Conservation (phyloP, 306 rosid genomes). For the Sicyos edulis region DNA sequence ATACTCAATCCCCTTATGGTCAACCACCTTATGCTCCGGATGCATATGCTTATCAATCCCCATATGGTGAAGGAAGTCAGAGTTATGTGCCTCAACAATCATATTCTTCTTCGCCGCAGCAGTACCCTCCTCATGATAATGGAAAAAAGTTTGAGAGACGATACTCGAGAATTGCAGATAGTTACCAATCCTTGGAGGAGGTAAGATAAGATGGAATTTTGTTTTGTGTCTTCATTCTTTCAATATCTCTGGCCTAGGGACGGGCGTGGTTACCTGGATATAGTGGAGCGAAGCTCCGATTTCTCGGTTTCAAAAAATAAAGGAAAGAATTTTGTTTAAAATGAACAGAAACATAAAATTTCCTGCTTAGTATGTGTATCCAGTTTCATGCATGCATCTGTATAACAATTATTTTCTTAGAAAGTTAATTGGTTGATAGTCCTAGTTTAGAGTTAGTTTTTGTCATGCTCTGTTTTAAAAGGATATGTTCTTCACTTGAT, state of each 20-base stretch:
- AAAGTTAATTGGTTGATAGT: neutral
- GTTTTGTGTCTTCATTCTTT: too few relatives aligned
- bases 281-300: too few relatives aligned
- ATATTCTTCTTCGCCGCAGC: slow-evolving; percentile 14
- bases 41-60: slow-evolving; percentile 29
- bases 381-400: neutral
- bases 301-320: too few relatives aligned
- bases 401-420: neutral
- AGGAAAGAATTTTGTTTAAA: neutral
- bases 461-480: neutral
- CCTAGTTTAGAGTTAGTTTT: neutral
- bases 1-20: slow-evolving; percentile 30
- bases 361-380: neutral
- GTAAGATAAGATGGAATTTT: slow-evolving; percentile 32
- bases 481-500: neutral
- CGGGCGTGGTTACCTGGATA: too few relatives aligned
- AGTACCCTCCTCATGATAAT: slow-evolving; percentile 5
- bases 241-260: too few relatives aligned
- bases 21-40: slow-evolving; percentile 28
- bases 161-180: slow-evolving; percentile 76
- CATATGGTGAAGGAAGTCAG: slow-evolving; percentile 41
- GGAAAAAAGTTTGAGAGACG: slow-evolving; percentile 51
- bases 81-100: slow-evolving; percentile 41
- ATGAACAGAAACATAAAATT: neutral
- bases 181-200: slow-evolving; percentile 64